Evolutionary conservation across 768 basidiomycete genomes (phyloP), one percentile per base, ranked within the genome.

Genomic region (Tephrocybe rancida): DNA sequence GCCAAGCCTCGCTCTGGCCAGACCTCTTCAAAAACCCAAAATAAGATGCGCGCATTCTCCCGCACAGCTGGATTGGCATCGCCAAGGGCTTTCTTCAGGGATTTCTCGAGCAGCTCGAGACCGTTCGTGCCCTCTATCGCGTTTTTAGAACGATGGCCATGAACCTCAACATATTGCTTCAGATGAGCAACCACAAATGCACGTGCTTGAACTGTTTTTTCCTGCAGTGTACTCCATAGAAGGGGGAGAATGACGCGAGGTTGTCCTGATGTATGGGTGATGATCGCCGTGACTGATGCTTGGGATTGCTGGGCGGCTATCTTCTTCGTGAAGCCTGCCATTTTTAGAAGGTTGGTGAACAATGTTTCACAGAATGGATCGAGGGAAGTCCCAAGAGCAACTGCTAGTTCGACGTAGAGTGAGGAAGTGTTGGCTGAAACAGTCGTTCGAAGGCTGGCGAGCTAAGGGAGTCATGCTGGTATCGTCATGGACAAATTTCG

Each of bases 281-380:
- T 82, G 54, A 98, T 74, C n/a, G 77, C 70, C 1, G 79, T 77
- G 8, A 92, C 80, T 1, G 84, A 77, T 2, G 79, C 74, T 67
- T 98, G 97, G 0, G 95, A 91, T 54, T 88, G 88, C 51, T 92
- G 87, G 3, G 90, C 92, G 21, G 85, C 82, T 44, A 98, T 86
- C 68, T 95, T 96, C 72, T 99, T 99, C 27, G 95, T 98, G 50
- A 91, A 86, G 7, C 85, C 86, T 25, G 90, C 85, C 90, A 98
- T 89, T 57, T 85, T 86, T 37, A 95, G 76, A 11, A 95, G 80
- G 62, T 88, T 82, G n/a, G 81, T 80, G 54, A 93, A 76, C 3
- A 97, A 64, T 1, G 77, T 67, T 44, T 98, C 97, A 64, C 87
- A 87, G 62, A 89, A 83, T 0, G 86, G 86, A 65, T 98, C 95